A percentile compares a stretch with the other conserved stretches of the same genome.
Conservation (phyloP, 2,329 filamentous ascomycete species). For the Alternaria triticimaculans region DNA sequence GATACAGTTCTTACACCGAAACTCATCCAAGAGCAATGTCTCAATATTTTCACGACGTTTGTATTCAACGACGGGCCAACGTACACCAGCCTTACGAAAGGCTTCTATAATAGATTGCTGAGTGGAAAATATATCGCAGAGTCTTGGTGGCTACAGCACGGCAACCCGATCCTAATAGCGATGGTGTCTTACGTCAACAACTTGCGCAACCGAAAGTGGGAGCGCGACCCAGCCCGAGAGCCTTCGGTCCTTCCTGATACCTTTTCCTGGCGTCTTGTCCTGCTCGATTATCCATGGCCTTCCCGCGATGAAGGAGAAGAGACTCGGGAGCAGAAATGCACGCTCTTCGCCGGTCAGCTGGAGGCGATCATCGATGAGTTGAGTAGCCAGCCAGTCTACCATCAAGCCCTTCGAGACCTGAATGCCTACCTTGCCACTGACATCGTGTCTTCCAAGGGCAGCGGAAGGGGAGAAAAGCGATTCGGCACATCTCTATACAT, state of each 20-base stretch:
- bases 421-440: conserved; percentile 2
- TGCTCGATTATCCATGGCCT: conserved; percentile 32
- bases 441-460: neutral
- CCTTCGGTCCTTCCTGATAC: conserved; percentile 34
- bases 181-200: conserved; percentile 26
- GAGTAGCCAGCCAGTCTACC: conserved; percentile 19
- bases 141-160: conserved; percentile 19
- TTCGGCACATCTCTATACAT: neutral
- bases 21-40: conserved; percentile 19
- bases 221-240: conserved; percentile 18
- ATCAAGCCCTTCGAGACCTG: conserved; percentile 19
- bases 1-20: conserved; percentile 16
- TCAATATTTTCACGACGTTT: conserved; percentile 22
- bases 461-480: neutral
- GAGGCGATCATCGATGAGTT: conserved; percentile 20
- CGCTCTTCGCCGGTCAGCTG: conserved; percentile 24
- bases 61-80: conserved; percentile 18
- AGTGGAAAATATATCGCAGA: neutral
- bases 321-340: conserved; percentile 19
- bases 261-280: conserved; percentile 30
- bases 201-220: conserved; percentile 31
- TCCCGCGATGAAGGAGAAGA: neutral
- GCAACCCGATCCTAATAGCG: conserved; percentile 22
- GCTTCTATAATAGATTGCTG: neutral
- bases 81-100: neutral